These are phyloP conservation scores for Strobilomyces echinocephalus DNA, from an alignment of 768 basidiomycete genomes.

Conservation along the genomic window DNA sequence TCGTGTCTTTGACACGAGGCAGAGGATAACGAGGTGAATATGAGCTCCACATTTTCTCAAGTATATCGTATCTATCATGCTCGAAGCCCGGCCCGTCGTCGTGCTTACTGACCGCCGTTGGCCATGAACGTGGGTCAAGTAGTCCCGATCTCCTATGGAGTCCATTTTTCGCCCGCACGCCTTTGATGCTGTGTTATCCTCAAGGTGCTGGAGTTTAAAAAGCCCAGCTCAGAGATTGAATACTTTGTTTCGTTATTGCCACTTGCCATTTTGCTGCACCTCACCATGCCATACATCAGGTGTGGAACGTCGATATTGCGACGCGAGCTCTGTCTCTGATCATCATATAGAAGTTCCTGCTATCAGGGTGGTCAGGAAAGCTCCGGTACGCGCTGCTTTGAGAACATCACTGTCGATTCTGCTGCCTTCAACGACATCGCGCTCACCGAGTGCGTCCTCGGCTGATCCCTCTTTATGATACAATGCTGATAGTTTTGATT, in stretches of 20 bases:
- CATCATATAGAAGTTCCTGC: neutral
- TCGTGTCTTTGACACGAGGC: neutral
- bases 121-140: neutral
- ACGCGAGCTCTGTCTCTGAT: neutral
- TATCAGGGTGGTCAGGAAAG: neutral
- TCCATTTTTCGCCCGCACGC: neutral
- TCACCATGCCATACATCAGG: slow-evolving; percentile 11
- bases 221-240: neutral
- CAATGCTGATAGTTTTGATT: slow-evolving; percentile 7
- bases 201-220: slow-evolving; percentile 9
- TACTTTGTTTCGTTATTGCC: neutral
- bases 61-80: neutral
- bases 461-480: neutral
- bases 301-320: neutral
- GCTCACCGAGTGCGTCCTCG: slow-evolving; percentile 9
- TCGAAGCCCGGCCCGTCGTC: neutral
- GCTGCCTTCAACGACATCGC: neutral
- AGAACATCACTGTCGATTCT: neutral
- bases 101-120: neutral
- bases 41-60: neutral
- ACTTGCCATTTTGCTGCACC: neutral
- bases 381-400: neutral
- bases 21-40: neutral
- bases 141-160: slow-evolving; percentile 1
- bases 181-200: slow-evolving; percentile 12